phyloP scores from a whole-genome alignment of 2,329 filamentous ascomycete genomes.

The Dactylellina haptotyla region DNA sequence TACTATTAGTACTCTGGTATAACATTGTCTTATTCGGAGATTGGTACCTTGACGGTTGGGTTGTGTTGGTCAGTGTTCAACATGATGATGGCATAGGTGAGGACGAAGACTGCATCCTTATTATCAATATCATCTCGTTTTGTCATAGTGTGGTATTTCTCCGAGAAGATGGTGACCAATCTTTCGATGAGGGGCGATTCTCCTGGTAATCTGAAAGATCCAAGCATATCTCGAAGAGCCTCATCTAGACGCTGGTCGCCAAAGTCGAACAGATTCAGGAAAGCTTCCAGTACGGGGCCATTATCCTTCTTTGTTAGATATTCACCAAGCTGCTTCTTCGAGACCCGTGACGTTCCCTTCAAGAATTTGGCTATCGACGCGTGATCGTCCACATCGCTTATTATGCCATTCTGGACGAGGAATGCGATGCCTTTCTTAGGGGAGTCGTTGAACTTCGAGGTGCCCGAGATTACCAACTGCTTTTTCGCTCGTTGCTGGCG shows the following conservation, averaged over 20 bases:
- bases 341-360: constrained; percentile 84
- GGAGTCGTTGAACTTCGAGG: constrained; percentile 92
- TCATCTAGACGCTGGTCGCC: constrained; percentile 86
- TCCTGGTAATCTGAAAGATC: constrained; percentile 91
- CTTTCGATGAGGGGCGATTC: constrained; percentile 93
- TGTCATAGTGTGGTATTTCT: constrained; percentile 77
- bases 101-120: constrained; percentile 85
- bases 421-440: constrained; percentile 89
- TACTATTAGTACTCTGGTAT: constrained; percentile 60
- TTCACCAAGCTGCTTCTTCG: constrained; percentile 90
- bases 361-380: constrained; percentile 85
- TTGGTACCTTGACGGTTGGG: constrained; percentile 75
- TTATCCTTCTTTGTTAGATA: constrained; percentile 92
- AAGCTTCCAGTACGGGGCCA: constrained; percentile 82
- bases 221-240: constrained; percentile 84
- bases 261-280: constrained; percentile 90
- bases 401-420: constrained; percentile 84
- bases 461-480: constrained; percentile 86
- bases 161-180: constrained; percentile 86
- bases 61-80: constrained; percentile 97
- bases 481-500: constrained; percentile 80
- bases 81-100: constrained; percentile 97
- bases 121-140: constrained; percentile 80
- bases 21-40: too few species aligned
- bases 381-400: constrained; percentile 78